Evolutionary conservation across 139 green algal genomes (phyloP).

Genomic region (Chlamydomonas urium): DNA sequence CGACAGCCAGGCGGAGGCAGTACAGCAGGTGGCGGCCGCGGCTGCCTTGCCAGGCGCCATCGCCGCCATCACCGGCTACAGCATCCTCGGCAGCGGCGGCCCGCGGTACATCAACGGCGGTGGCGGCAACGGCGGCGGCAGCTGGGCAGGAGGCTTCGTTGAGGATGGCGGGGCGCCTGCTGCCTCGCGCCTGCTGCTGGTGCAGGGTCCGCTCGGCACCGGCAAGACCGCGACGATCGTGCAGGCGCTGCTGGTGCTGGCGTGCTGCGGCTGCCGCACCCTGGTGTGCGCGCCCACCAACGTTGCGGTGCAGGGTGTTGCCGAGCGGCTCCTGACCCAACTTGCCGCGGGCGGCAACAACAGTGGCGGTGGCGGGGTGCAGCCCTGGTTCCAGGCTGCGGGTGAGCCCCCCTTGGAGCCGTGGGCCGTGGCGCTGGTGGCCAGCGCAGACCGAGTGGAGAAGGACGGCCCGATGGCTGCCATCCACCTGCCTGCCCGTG

Average conservation of each 20-base stretch:
- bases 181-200: no score
- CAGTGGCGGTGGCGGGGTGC: not conserved
- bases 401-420: not conserved
- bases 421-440: constrained; percentile 16
- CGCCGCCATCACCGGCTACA: not conserved
- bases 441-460: constrained; percentile 5
- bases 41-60: not conserved
- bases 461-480: not conserved
- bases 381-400: not conserved
- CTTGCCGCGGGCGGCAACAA: not conserved
- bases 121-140: no score
- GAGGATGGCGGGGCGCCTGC: no score
- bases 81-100: not conserved
- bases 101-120: no score
- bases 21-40: not conserved
- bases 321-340: constrained; percentile 47
- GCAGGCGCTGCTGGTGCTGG: not conserved
- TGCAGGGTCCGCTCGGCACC: constrained; percentile 76
- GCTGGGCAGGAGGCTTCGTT: no score
- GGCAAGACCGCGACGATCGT: constrained; percentile 76
- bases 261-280: not conserved
- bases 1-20: not conserved
- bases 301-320: constrained; percentile 73
- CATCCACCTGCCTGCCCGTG: not conserved
- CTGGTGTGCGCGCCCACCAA: constrained; percentile 72